Percentiles rank a stretch among this genome's conserved stretches.
Conservation (phyloP, 192 early-diverging fungal genomes). For the Jimgerdemannia flammicorona region DNA sequence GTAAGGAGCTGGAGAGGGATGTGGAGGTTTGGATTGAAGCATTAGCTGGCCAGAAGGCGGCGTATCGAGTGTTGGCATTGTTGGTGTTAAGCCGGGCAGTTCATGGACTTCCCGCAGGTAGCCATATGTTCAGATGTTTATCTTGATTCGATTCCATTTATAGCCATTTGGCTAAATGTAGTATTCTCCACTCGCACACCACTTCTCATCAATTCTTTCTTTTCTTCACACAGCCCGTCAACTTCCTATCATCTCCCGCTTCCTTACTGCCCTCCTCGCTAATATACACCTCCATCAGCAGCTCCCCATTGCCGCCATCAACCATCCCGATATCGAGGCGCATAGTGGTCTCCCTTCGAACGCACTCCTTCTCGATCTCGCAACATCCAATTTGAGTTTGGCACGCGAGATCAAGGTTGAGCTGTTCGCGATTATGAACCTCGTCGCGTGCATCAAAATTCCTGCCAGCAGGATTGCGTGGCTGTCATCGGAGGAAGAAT, state of each 20-base stretch:
- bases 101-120: neutral
- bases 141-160: too few relatives aligned
- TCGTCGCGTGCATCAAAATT: constrained; percentile 12
- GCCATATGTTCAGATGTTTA: too few relatives aligned
- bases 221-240: constrained; percentile 15
- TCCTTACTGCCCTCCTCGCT: constrained; percentile 21
- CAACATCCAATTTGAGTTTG: constrained; percentile 21
- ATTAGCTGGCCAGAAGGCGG: constrained; percentile 17
- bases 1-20: constrained; percentile 10
- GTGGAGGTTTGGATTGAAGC: constrained; percentile 33
- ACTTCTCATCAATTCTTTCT: constrained; percentile 5
- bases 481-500: constrained; percentile 1
- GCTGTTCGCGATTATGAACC: constrained; percentile 29
- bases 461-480: constrained; percentile 1
- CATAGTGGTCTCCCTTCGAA: constrained; percentile 16
- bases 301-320: neutral
- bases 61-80: constrained; percentile 28
- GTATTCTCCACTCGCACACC: too few relatives aligned
- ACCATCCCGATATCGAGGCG: constrained; percentile 7
- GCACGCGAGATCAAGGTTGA: constrained; percentile 25
- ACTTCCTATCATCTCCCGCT: constrained; percentile 12
- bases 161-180: too few relatives aligned
- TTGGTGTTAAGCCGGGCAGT: constrained; percentile 35
- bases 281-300: constrained; percentile 12
- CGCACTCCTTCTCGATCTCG: constrained; percentile 22